Percentiles rank a stretch among this genome's conserved stretches.
phyloP scores from a whole-genome alignment of 2,329 filamentous ascomycete genomes.

The Beauveria sp. region DNA sequence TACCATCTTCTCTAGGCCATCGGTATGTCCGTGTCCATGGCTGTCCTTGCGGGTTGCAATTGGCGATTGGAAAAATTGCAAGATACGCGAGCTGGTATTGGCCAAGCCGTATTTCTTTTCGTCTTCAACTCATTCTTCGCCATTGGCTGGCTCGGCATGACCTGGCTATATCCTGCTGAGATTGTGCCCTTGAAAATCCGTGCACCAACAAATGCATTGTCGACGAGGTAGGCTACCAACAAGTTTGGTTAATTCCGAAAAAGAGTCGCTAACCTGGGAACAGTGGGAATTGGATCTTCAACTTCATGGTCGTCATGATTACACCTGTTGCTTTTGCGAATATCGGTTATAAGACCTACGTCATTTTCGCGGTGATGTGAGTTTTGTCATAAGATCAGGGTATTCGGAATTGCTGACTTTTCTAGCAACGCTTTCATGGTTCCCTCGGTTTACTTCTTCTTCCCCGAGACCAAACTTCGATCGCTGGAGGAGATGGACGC shows the following conservation, averaged over 20 bases:
- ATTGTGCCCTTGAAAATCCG: slow-evolving; percentile 37
- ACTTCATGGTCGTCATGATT: slow-evolving; percentile 11
- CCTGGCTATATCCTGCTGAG: slow-evolving; percentile 47
- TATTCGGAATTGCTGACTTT: background rate
- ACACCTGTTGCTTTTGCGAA: slow-evolving; percentile 7
- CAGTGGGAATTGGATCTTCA: slow-evolving; percentile 9
- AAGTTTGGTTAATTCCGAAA: no score
- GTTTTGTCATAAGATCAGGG: background rate
- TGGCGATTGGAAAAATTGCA: background rate
- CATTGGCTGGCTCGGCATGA: slow-evolving; percentile 52
- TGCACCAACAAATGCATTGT: slow-evolving; percentile 38
- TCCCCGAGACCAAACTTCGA: slow-evolving; percentile 7
- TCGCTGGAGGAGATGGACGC: slow-evolving; percentile 9
- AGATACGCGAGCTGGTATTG: slow-evolving; percentile 9
- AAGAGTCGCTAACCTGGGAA: background rate
- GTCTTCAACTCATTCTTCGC: slow-evolving; percentile 60
- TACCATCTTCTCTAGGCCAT: background rate
- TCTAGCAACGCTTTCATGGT: slow-evolving; percentile 8
- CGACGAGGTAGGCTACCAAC: slow-evolving; percentile 29
- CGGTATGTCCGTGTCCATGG: slow-evolving; percentile 11
- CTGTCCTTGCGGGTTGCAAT: slow-evolving; percentile 11
- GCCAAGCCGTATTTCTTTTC: slow-evolving; percentile 42
- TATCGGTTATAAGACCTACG: slow-evolving; percentile 9
- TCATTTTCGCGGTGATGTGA: slow-evolving; percentile 9
- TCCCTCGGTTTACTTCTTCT: slow-evolving; percentile 9